phyloP scores from a whole-genome alignment of 257 asterid species.

The Solanum microdontum region DNA sequence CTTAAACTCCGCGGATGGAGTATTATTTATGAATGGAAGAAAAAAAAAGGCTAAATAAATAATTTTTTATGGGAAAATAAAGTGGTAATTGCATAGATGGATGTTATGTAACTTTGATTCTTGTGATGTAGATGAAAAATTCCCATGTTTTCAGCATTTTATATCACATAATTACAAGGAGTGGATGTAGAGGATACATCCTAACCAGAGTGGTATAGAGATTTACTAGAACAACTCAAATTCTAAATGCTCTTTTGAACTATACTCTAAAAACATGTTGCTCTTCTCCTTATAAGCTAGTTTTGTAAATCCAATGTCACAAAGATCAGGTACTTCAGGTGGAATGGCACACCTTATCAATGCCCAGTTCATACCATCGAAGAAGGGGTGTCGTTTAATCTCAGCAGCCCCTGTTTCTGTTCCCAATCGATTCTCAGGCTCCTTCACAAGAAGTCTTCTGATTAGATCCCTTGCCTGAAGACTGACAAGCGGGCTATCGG shows the following conservation, averaged over 20 bases:
- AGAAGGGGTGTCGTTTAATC: constrained; percentile 84
- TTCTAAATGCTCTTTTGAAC: constrained; percentile 39
- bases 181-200: neutral
- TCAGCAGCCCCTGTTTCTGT: constrained; percentile 79
- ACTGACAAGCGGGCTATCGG: constrained; percentile 71
- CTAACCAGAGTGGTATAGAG: neutral
- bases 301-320: constrained; percentile 18
- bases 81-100: neutral
- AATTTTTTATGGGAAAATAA: neutral
- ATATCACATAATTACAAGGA: neutral
- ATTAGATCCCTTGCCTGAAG: constrained; percentile 75
- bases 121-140: neutral
- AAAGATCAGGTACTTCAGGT: constrained; percentile 55
- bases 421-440: constrained; percentile 70
- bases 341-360: constrained; percentile 72
- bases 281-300: constrained; percentile 11
- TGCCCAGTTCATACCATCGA: constrained; percentile 88
- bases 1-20: no score
- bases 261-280: constrained; percentile 28
- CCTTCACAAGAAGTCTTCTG: constrained; percentile 62
- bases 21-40: no score
- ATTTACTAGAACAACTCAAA: constrained; percentile 51
- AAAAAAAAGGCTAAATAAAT: neutral
- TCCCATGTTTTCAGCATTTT: neutral
- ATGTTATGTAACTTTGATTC: neutral